Percentiles rank a stretch among this genome's conserved stretches.
Evolutionary conservation across 2,329 filamentous ascomycete genomes (phyloP).

Genomic region (Penicillium sclerotiorum): DNA sequence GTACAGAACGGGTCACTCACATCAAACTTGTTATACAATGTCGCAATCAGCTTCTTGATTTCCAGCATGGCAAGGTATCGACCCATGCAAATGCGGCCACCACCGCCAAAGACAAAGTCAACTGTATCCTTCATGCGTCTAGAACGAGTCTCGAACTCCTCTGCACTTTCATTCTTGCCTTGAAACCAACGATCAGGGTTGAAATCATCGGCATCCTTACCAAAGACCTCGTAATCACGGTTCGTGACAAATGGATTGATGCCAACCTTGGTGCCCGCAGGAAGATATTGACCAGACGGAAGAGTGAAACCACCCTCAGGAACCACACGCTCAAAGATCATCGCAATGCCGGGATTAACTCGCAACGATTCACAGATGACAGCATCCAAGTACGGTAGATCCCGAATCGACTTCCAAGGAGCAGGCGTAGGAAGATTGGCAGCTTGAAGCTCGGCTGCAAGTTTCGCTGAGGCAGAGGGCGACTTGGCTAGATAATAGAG

Average conservation of each 20-base stretch:
- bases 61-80: slow-evolving; percentile 59
- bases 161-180: slow-evolving; percentile 34
- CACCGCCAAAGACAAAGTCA: slow-evolving; percentile 55
- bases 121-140: slow-evolving; percentile 41
- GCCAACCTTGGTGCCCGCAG: slow-evolving; percentile 37
- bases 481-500: slow-evolving; percentile 29
- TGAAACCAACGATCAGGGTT: slow-evolving; percentile 54
- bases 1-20: slow-evolving; percentile 9
- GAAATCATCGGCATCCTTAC: slow-evolving; percentile 49
- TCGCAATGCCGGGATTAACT: slow-evolving; percentile 52
- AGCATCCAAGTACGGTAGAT: slow-evolving; percentile 51
- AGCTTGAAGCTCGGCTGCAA: slow-evolving; percentile 20
- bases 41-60: slow-evolving; percentile 62
- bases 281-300: slow-evolving; percentile 37
- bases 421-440: slow-evolving; percentile 18
- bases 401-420: slow-evolving; percentile 22
- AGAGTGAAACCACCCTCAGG: slow-evolving; percentile 38
- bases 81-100: slow-evolving; percentile 59
- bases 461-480: slow-evolving; percentile 14
- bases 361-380: slow-evolving; percentile 56
- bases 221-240: slow-evolving; percentile 48
- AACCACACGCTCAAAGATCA: slow-evolving; percentile 55
- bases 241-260: slow-evolving; percentile 42
- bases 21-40: slow-evolving; percentile 39
- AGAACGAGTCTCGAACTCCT: slow-evolving; percentile 37